phyloP scores from a whole-genome alignment of 2,329 filamentous ascomycete species.

The Nemania sp. region DNA sequence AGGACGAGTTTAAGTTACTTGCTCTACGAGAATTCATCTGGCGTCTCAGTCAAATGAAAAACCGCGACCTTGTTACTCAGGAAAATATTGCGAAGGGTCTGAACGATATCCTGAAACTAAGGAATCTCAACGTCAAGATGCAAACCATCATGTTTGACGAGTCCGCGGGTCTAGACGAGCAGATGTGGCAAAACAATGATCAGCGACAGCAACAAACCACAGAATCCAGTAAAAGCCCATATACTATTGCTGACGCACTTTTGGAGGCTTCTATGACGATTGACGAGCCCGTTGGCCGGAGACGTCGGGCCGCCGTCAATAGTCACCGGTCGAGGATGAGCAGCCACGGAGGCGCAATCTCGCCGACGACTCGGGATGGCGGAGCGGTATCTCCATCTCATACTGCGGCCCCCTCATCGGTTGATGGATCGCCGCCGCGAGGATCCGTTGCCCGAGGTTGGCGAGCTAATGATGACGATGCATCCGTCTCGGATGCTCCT shows the following conservation, averaged over 20 bases:
- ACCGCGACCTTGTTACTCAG: conserved; percentile 54
- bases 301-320: conserved; percentile 57
- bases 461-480: conserved; percentile 41
- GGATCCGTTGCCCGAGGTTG: conserved; percentile 41
- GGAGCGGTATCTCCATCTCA: conserved; percentile 34
- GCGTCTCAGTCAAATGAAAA: conserved; percentile 75
- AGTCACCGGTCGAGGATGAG: conserved; percentile 53
- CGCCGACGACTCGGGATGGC: conserved; percentile 45
- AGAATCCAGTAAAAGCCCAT: conserved; percentile 52
- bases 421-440: conserved; percentile 47
- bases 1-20: conserved; percentile 90
- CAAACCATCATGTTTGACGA: conserved; percentile 95
- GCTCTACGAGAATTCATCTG: conserved; percentile 89
- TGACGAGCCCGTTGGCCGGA: conserved; percentile 65
- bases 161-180: conserved; percentile 57
- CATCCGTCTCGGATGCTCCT: conserved; percentile 47
- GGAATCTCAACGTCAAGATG: conserved; percentile 75
- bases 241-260: conserved; percentile 88
- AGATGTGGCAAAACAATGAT: conserved; percentile 34
- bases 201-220: conserved; percentile 40
- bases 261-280: conserved; percentile 91
- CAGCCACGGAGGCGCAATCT: conserved; percentile 42
- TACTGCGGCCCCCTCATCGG: conserved; percentile 37
- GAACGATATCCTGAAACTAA: conserved; percentile 74
- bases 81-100: conserved; percentile 52